phyloP scores from a whole-genome alignment of 495 filamentous ascomycete genomes.

The Aspergillus panamensis region DNA sequence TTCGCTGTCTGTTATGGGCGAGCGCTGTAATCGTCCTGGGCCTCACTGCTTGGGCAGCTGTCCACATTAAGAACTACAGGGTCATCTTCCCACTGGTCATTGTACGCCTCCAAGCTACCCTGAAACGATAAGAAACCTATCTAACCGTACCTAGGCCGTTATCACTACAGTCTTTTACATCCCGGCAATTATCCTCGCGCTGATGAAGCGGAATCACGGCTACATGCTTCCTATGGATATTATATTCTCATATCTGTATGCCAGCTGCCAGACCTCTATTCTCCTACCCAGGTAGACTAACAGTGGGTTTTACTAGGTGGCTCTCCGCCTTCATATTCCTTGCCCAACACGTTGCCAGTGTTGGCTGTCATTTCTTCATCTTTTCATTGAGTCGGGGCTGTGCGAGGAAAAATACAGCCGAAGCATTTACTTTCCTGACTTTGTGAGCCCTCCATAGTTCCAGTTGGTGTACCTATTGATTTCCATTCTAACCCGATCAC shows the following conservation, averaged over 20 bases:
- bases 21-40: conserved; percentile 19
- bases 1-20: conserved; percentile 18
- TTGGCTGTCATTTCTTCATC: conserved; percentile 2
- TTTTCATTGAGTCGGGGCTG: not conserved
- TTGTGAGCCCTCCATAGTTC: conserved; percentile 4
- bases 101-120: conserved; percentile 4
- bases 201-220: conserved; percentile 16
- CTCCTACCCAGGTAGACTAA: not conserved
- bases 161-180: conserved; percentile 20
- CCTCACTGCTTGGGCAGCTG: conserved; percentile 19
- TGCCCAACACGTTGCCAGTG: conserved; percentile 11
- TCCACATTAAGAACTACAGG: conserved; percentile 18
- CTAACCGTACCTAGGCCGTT: conserved; percentile 11
- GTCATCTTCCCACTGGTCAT: conserved; percentile 18
- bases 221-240: conserved; percentile 23
- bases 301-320: conserved; percentile 10
- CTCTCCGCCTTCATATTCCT: conserved; percentile 22
- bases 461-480: not conserved
- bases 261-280: not conserved
- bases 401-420: conserved; percentile 8
- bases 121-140: not conserved
- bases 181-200: conserved; percentile 16
- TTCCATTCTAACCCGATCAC: not conserved
- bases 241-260: conserved; percentile 19
- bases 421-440: conserved; percentile 13